Evolutionary conservation across 306 rosid species (phyloP).

Genomic region (Hippophae gyantsensis): DNA sequence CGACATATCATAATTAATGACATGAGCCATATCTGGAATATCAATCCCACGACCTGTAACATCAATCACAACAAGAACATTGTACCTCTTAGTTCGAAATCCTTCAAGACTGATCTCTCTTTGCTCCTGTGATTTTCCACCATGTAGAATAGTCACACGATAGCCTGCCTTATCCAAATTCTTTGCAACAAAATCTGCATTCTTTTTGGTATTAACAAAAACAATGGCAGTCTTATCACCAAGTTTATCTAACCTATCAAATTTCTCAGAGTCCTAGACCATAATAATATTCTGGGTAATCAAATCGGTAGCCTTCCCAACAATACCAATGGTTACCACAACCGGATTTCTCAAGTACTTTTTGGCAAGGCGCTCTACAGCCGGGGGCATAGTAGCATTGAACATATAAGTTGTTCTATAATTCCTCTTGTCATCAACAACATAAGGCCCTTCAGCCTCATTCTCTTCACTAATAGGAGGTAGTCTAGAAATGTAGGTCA

Average conservation of each 20-base stretch:
- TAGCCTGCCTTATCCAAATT: no score
- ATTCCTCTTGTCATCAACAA: constrained; percentile 76
- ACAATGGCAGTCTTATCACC: constrained; percentile 78
- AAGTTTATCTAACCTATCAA: constrained; percentile 82
- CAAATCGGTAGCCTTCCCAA: constrained; percentile 39
- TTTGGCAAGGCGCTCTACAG: no score
- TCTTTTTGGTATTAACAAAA: constrained; percentile 1
- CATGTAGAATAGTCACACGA: no score
- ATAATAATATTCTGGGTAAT: no score
- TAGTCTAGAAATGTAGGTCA: constrained; percentile 66
- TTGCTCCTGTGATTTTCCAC: no score
- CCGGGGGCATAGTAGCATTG: no score
- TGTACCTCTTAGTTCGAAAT: no score
- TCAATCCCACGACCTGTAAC: no score
- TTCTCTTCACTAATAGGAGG: constrained; percentile 84
- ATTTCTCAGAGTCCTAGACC: constrained; percentile 53
- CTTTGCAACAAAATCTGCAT: no score
- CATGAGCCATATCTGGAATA: no score
- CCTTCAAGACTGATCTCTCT: no score
- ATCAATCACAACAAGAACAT: no score
- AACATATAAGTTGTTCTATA: constrained; percentile 36
- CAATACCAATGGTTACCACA: constrained; percentile 81
- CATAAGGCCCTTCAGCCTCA: constrained; percentile 88
- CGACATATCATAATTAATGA: constrained; percentile 45
- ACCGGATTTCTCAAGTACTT: constrained; percentile 24